These are phyloP conservation scores for Coniochaeta sp. DNA, from an alignment of 2,329 filamentous ascomycete species.

Conservation along the genomic window DNA sequence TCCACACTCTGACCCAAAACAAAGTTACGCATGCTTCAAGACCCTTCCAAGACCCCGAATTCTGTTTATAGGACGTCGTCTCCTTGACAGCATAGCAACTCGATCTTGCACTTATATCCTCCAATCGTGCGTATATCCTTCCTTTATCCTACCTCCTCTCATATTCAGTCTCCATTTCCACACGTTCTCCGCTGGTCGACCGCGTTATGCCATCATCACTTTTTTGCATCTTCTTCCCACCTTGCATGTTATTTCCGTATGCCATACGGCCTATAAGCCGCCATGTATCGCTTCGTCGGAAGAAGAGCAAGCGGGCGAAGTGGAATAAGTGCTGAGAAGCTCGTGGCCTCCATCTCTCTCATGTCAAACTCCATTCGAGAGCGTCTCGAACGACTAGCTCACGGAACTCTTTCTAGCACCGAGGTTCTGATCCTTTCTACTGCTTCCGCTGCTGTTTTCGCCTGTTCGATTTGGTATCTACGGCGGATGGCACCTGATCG, in stretches of 20 bases:
- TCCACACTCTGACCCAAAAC: neutral
- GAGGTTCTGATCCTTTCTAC: neutral
- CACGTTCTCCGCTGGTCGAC: neutral
- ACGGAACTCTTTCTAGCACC: neutral
- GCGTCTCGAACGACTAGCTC: neutral
- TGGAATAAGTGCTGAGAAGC: neutral
- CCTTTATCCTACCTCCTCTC: neutral
- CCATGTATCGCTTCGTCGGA: neutral
- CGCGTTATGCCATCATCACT: neutral
- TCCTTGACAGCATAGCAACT: neutral
- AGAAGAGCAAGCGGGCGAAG: neutral
- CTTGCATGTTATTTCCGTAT: neutral
- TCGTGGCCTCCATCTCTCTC: neutral
- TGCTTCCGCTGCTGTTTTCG: neutral
- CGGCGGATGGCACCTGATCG: constrained; percentile 3
- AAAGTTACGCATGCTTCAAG: neutral
- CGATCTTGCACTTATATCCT: neutral
- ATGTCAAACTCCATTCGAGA: neutral
- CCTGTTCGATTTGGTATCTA: neutral
- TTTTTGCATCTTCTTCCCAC: neutral
- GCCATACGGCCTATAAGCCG: neutral
- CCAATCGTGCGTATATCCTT: neutral
- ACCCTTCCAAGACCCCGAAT: no score
- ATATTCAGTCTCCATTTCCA: neutral
- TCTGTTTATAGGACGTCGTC: neutral